Base-by-base conservation (phyloP, 2,329 filamentous ascomycete genomes). In the Cryphonectria naterciae region DNA sequence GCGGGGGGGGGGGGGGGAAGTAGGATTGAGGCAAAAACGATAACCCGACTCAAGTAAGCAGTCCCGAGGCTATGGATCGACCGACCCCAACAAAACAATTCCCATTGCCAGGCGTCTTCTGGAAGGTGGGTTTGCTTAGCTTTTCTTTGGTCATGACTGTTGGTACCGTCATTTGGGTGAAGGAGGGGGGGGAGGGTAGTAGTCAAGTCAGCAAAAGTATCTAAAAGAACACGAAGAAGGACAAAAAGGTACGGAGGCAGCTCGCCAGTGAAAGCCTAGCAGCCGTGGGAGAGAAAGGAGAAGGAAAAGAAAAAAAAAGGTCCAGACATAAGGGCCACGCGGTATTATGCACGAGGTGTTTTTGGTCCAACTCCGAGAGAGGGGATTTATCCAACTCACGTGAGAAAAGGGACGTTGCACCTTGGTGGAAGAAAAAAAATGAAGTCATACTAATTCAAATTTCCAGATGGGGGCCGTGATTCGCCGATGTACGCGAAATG, bases 21-120 rank as follows among this genome's bases (percentile, higher is more conserved):
- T 37, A 32, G 41, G 39, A 46, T 63, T 10, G 19, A 65, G 62
- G 41, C 62, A 64, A 41, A 15, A 63, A 39, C 39, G 39, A 46
- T 32, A 43, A 22, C 3, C 63, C 28, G 28, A 65, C 41, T 52
- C 35, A 22, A 61, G 58, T 61, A 61, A 39, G 58, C 32, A 61
- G 28, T 65, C 63, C 43, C 61, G 61, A 62, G 60, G 60, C 35
- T n/a, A 37, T n/a, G 60, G 60, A 41, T 15, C 60, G 60, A 41
- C 15, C 60, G 60, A 8, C 35, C 28, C 60, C 22, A 64, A 43
- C 28, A 49, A 11, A 7, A n/a, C 46, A 49, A 49, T 49, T 8
- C 22, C 22, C 17, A 10, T 8, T 46, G 25, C 41, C n/a, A 65
- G 41, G 43, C 17, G 41, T 32, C 58, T 32, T 65, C 43, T 65